Evolutionary conservation across 139 green algal genomes (phyloP), one percentile per base, ranked within the genome.

Genomic region (Asterochloris sp.): DNA sequence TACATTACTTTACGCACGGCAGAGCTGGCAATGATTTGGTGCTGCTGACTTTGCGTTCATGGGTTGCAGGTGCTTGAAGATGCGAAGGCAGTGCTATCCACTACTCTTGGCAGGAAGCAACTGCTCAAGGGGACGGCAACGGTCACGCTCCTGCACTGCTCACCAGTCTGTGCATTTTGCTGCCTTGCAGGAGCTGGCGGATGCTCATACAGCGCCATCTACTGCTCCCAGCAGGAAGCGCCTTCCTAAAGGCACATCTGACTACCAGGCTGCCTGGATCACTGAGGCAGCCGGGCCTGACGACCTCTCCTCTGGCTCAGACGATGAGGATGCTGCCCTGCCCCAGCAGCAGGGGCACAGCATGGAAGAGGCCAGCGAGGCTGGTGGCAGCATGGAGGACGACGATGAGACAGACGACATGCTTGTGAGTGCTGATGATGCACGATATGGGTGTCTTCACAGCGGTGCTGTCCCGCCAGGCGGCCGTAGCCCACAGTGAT

Each of bases 231-330:
- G 62, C 21, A 82, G 78, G 54, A 89, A 87, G 85, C 76, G 84
- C 4, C 83, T 96, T 66, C 89, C 94, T 12, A 83, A 89, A 84
- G 96, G 96, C 26, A 98, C 92, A 11, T 97, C 91, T 9, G 94
- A 95, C 23, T 99, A 99, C 86, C 96, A 99, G 87, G 95, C 94
- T 10, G 94, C 94, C 26, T 98, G 95, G 95, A 95, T 98, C 76
- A 75, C 96, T 16, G 94, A 96, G 76, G 89, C 92, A 62, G 89
- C 92, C 12, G 80, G 85, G 8, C 78, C 62, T 10, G 83, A 83
- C 64, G 78, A 74, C 19, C 26, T 16, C 17, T 67, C 62, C 81
- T 76, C 13, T 71, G 77, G 14, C 17, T 71, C 85, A 11, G 87
- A 89, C 38, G 92, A 92, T 16, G 89, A 91, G 15, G 86, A 87